Percentiles rank a stretch among this genome's conserved stretches.
These are phyloP conservation scores for Sporobolus alterniflorus DNA, from an alignment of 202 grass and related monocot species.

Conservation along the genomic window DNA sequence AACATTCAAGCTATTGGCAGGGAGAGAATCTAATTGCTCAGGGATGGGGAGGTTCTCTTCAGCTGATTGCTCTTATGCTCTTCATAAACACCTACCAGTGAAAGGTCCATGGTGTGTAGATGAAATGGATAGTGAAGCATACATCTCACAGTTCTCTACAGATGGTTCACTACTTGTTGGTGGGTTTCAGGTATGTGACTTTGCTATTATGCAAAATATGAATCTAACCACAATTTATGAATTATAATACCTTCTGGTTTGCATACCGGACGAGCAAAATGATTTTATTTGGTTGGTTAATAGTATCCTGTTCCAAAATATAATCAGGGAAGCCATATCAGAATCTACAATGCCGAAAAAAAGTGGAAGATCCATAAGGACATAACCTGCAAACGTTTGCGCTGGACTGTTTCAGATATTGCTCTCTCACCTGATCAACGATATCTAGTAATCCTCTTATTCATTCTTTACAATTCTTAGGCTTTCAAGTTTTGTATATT, in stretches of 20 bases:
- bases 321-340: conserved; percentile 72
- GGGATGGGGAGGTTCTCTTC: conserved; percentile 64
- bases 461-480: not conserved
- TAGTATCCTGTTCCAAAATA: conserved; percentile 5
- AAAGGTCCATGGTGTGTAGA: conserved; percentile 47
- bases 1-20: conserved; percentile 62
- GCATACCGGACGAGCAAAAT: too few species aligned
- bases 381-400: conserved; percentile 62
- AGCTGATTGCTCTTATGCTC: conserved; percentile 61
- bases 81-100: conserved; percentile 53
- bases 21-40: conserved; percentile 62
- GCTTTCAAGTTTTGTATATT: not conserved
- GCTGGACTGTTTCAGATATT: conserved; percentile 76
- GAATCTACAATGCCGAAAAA: conserved; percentile 63
- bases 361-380: conserved; percentile 66
- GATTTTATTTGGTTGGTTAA: not conserved
- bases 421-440: conserved; percentile 66
- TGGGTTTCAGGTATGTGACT: conserved; percentile 56
- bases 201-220: too few species aligned
- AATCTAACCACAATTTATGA: too few species aligned
- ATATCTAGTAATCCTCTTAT: conserved; percentile 35
- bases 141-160: conserved; percentile 67
- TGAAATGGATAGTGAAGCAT: conserved; percentile 60
- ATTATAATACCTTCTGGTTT: not conserved
- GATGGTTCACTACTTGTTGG: conserved; percentile 77